These are phyloP conservation scores for Mortierella claussenii DNA, from an alignment of 192 early-diverging fungal species.

Conservation along the genomic window DNA sequence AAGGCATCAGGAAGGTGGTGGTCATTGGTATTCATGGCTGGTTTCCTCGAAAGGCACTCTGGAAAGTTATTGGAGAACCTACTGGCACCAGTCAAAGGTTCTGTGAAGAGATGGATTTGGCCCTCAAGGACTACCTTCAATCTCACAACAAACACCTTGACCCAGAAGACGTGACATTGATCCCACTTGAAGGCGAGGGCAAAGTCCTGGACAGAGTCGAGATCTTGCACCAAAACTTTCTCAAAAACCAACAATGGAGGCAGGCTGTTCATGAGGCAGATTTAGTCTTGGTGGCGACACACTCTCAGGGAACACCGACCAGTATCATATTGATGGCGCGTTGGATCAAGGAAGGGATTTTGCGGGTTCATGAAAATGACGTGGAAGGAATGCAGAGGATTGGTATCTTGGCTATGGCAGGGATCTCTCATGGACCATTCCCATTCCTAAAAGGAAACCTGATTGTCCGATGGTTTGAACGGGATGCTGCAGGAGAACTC, in stretches of 20 bases:
- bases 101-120: constrained; percentile 87
- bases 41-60: constrained; percentile 84
- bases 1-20: constrained; percentile 64
- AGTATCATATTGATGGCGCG: constrained; percentile 78
- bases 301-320: constrained; percentile 95
- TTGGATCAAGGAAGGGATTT: constrained; percentile 67
- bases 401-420: constrained; percentile 90
- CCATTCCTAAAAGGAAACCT: constrained; percentile 81
- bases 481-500: constrained; percentile 88
- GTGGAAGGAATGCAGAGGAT: constrained; percentile 73
- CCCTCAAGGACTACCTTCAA: constrained; percentile 66
- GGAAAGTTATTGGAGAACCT: constrained; percentile 87
- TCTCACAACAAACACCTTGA: constrained; percentile 60
- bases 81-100: constrained; percentile 92
- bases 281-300: constrained; percentile 88
- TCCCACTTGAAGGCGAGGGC: constrained; percentile 92
- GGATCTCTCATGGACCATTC: constrained; percentile 90
- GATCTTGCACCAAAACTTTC: constrained; percentile 75
- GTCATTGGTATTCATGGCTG: constrained; percentile 94
- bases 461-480: constrained; percentile 89
- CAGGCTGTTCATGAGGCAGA: constrained; percentile 67
- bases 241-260: constrained; percentile 56
- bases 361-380: constrained; percentile 61
- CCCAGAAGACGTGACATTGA: constrained; percentile 67
- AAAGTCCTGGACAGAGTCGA: constrained; percentile 88